A percentile compares a stretch with the other conserved stretches of the same genome.
These are phyloP conservation scores for Jamesozyma gamospora DNA, from an alignment of 805 yeast genomes.

Conservation along the genomic window DNA sequence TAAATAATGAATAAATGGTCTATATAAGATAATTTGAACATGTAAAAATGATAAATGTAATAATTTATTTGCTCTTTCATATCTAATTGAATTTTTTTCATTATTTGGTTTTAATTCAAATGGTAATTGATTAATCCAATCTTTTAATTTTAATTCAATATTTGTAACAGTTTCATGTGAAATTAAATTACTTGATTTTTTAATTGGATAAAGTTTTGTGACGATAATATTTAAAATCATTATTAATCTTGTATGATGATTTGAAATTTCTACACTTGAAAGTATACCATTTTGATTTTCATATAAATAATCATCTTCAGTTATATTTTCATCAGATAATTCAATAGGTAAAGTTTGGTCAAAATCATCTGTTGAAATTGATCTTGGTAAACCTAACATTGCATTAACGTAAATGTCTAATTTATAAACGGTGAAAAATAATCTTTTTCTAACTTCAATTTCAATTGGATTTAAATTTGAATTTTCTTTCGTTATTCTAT, in stretches of 20 bases:
- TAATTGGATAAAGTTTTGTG: slow-evolving; percentile 56
- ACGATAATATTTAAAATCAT: slow-evolving; percentile 63
- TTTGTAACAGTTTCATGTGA: slow-evolving; percentile 45
- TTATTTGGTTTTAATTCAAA: slow-evolving; percentile 52
- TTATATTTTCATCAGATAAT: slow-evolving; percentile 76
- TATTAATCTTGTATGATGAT: slow-evolving; percentile 70
- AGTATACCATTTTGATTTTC: slow-evolving; percentile 21
- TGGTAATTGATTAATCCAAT: slow-evolving; percentile 69
- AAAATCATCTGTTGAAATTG: slow-evolving; percentile 67
- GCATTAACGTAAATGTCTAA: slow-evolving; percentile 88
- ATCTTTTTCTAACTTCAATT: slow-evolving; percentile 72
- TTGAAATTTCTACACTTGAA: slow-evolving; percentile 49
- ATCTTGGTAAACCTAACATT: slow-evolving; percentile 75
- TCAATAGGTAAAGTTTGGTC: slow-evolving; percentile 82
- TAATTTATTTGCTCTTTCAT: slow-evolving; percentile 64
- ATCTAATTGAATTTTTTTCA: slow-evolving; percentile 31
- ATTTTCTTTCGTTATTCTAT: slow-evolving; percentile 50
- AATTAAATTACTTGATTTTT: slow-evolving; percentile 25
- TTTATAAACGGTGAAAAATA: slow-evolving; percentile 83
- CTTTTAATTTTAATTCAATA: slow-evolving; percentile 60
- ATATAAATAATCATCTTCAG: slow-evolving; percentile 39
- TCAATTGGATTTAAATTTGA: slow-evolving; percentile 52
- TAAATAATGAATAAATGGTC: slow-evolving; percentile 74
- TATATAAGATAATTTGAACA: slow-evolving; percentile 72
- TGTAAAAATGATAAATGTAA: slow-evolving; percentile 67